These are phyloP conservation scores for Leptosphaerulina australis DNA, from an alignment of 2,329 filamentous ascomycete genomes.

Conservation along the genomic window DNA sequence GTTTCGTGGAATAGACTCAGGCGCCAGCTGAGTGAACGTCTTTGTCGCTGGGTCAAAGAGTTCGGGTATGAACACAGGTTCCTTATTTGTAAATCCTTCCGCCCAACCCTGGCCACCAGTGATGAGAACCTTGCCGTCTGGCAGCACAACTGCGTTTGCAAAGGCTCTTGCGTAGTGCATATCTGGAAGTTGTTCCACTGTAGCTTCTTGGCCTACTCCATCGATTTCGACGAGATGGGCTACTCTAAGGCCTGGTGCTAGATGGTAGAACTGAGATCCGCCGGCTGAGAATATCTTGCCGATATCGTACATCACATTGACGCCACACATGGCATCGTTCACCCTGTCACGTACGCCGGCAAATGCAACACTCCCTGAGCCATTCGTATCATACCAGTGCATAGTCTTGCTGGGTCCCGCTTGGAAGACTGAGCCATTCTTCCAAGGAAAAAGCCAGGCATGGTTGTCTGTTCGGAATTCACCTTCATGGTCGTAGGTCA, in stretches of 20 bases:
- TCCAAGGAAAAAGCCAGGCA: constrained; percentile 19
- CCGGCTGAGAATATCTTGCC: constrained; percentile 48
- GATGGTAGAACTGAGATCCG: constrained; percentile 21
- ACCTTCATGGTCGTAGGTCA: background rate
- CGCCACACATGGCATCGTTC: constrained; percentile 50
- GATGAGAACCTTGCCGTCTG: constrained; percentile 32
- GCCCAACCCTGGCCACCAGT: constrained; percentile 29
- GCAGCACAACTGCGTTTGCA: constrained; percentile 29
- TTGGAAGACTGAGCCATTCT: constrained; percentile 53
- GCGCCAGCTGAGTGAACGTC: constrained; percentile 23
- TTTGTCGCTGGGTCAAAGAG: constrained; percentile 29
- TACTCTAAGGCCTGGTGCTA: constrained; percentile 12
- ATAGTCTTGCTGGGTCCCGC: constrained; percentile 59
- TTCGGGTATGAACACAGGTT: constrained; percentile 25
- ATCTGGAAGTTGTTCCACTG: constrained; percentile 17
- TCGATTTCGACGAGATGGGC: constrained; percentile 27
- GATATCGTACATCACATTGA: constrained; percentile 53
- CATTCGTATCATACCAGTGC: constrained; percentile 60
- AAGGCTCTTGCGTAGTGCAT: constrained; percentile 28
- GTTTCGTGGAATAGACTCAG: constrained; percentile 24
- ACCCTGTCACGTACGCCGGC: constrained; percentile 54
- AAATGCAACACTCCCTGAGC: constrained; percentile 47
- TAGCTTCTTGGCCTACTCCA: constrained; percentile 19
- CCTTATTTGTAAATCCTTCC: constrained; percentile 22
- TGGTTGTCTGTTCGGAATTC: background rate